phyloP scores from a whole-genome alignment of 805 yeast species.

The Nakazawaea peltata region DNA sequence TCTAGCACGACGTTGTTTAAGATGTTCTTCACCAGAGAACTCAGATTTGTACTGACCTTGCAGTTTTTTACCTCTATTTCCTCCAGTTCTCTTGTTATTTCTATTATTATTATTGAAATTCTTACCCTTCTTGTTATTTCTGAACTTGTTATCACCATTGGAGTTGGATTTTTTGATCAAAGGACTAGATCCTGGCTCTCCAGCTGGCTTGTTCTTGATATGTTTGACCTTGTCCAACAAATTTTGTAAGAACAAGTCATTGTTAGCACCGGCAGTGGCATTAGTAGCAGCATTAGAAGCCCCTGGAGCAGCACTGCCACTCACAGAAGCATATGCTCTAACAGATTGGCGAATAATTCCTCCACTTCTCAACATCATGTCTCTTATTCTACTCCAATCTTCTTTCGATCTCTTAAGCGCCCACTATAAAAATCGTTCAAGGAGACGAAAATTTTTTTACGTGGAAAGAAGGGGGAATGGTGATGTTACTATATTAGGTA shows the following conservation, averaged over 20 bases:
- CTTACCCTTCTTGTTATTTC: neutral
- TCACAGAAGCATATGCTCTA: neutral
- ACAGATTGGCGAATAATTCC: neutral
- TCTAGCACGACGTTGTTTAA: conserved; percentile 5
- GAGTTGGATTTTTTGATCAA: neutral
- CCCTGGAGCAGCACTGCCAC: neutral
- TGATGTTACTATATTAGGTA: no score
- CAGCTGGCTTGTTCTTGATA: conserved; percentile 1
- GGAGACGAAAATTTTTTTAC: neutral
- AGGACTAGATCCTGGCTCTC: neutral
- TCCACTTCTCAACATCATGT: neutral
- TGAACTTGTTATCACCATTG: neutral
- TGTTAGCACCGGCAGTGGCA: no score
- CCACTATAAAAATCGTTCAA: no score
- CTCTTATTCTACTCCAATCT: neutral
- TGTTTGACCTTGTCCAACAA: conserved; percentile 8
- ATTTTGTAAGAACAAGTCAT: conserved; percentile 3
- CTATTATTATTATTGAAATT: neutral
- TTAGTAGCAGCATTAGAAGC: no score
- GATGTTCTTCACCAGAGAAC: conserved; percentile 2
- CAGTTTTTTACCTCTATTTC: neutral
- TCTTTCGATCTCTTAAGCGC: no score
- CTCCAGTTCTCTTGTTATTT: neutral
- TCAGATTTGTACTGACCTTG: neutral
- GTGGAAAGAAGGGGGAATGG: no score